Base-by-base conservation (phyloP, 2,329 filamentous ascomycete genomes). In the Nemania diffusa region DNA sequence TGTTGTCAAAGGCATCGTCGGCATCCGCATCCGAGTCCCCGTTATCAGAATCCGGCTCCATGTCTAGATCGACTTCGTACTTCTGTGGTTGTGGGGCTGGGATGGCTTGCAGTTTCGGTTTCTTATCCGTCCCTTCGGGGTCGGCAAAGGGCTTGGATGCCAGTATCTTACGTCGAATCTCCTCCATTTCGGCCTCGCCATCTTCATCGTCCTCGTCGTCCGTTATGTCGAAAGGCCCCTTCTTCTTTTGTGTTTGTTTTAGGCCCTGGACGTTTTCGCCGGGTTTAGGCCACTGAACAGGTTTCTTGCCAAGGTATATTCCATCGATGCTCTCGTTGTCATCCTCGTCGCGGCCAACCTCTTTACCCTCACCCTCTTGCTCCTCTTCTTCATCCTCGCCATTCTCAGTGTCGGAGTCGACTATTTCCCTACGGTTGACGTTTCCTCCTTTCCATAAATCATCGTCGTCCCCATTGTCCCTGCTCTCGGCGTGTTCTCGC, bases 401-500 rank as follows among this genome's bases (percentile, higher is more conserved):
- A 2, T 46, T 22, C 2, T 46, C 42, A 2, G 83, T 82, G 0
- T 84, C 84, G 0, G 83, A 80, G 0, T 88, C 87, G 26, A 83
- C 73, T 3, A 84, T 76, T 34, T 79, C 80, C 74, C 87, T 82
- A 69, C 91, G 86, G 76, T 98, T 98, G 73, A 91, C 89, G 74
- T 98, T 98, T 6, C 95, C 95, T 11, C 89, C 90, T n/a, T 90
- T 91, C 96, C 95, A 98, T 65, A 93, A 90, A 81, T 97, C 93
- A 61, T 90, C 88, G 20, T 85, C 86, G 32, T 88, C 88, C 29
- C 82, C 85, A 44, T 88, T 87, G 62, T 88, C 88, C 68, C 94
- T 87, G 75, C 89, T 97, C 64, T 96, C 91, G 15, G 88, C 84
- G 76, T 97, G 98, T 78, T 98, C 96, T 72, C 89, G 88, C 81